phyloP scores from a whole-genome alignment of 2,329 filamentous ascomycete genomes.

The Coleophoma crateriformis region DNA sequence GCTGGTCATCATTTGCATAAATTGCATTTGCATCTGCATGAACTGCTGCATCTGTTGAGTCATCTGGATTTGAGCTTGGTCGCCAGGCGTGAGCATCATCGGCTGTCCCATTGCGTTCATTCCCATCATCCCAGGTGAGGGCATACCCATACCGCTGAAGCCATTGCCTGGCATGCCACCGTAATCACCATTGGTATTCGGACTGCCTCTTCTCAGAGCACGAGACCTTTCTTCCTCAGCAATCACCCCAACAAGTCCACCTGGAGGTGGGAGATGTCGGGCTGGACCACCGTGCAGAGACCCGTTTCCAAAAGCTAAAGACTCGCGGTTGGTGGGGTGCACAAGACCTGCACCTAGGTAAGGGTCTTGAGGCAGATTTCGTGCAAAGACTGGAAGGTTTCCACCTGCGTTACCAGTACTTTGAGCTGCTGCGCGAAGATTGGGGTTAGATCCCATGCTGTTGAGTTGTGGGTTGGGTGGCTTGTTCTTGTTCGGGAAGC shows the following conservation, averaged over 20 bases:
- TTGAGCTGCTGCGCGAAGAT: conserved; percentile 56
- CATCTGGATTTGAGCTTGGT: conserved; percentile 75
- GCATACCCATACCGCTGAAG: conserved; percentile 27
- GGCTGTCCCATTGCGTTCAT: conserved; percentile 24
- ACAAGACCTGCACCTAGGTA: conserved; percentile 77
- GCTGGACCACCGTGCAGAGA: conserved; percentile 30
- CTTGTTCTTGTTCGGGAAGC: conserved; percentile 74
- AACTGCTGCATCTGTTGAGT: conserved; percentile 80
- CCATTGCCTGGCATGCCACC: conserved; percentile 22
- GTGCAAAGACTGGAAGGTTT: conserved; percentile 72
- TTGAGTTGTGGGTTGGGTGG: conserved; percentile 54
- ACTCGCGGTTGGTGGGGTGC: conserved; percentile 67
- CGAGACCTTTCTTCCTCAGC: conserved; percentile 76
- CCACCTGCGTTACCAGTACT: conserved; percentile 49
- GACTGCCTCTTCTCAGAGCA: conserved; percentile 73
- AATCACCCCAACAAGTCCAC: conserved; percentile 83
- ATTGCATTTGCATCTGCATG: conserved; percentile 93
- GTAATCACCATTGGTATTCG: conserved; percentile 53
- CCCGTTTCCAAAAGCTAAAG: conserved; percentile 57
- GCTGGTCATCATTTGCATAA: conserved; percentile 74
- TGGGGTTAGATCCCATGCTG: conserved; percentile 64
- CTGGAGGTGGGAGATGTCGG: conserved; percentile 47
- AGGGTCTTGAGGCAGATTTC: conserved; percentile 76
- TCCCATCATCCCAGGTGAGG: conserved; percentile 24
- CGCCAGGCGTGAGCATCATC: conserved; percentile 44